Percentiles rank a stretch among this genome's conserved stretches.
Evolutionary conservation across 805 yeast species (phyloP).

Genomic region (Saccharomycopsis sp.): DNA sequence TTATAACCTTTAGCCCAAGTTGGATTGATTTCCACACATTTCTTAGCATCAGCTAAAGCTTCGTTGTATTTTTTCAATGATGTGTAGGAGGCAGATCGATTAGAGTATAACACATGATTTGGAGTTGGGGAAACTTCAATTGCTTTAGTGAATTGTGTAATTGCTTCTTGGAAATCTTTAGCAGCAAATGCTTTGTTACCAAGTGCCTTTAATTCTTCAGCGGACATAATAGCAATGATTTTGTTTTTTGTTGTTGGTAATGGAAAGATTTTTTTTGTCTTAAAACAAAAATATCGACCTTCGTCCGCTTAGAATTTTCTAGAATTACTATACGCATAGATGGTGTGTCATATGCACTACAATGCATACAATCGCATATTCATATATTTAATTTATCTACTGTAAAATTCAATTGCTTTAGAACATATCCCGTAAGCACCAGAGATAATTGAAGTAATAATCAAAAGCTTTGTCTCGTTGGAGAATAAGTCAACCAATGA

Average conservation of each 20-base stretch:
- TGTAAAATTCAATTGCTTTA: not conserved
- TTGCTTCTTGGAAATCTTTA: conserved; percentile 76
- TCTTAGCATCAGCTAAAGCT: conserved; percentile 81
- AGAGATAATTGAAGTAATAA: conserved; percentile 2
- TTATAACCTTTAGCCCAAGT: conserved; percentile 94
- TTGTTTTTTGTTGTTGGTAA: not conserved
- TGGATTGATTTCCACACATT: conserved; percentile 74
- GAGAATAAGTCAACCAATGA: too few species aligned
- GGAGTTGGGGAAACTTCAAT: conserved; percentile 76
- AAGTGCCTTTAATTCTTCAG: conserved; percentile 56
- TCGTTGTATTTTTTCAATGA: conserved; percentile 64
- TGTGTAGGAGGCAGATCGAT: conserved; percentile 62
- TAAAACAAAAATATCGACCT: too few species aligned
- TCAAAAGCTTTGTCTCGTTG: conserved; percentile 7
- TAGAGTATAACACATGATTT: conserved; percentile 88
- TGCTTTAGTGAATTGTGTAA: conserved; percentile 76
- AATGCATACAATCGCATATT: not conserved
- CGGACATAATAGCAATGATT: conserved; percentile 14
- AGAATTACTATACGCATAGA: too few species aligned
- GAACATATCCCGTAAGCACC: conserved; percentile 1
- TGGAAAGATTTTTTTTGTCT: too few species aligned
- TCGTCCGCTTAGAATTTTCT: not conserved
- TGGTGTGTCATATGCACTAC: too few species aligned
- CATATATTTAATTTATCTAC: not conserved
- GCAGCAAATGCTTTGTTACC: conserved; percentile 92